These are phyloP conservation scores for Debaryomyces sp. DNA, from an alignment of 1,139 yeast genomes.

Conservation along the genomic window DNA sequence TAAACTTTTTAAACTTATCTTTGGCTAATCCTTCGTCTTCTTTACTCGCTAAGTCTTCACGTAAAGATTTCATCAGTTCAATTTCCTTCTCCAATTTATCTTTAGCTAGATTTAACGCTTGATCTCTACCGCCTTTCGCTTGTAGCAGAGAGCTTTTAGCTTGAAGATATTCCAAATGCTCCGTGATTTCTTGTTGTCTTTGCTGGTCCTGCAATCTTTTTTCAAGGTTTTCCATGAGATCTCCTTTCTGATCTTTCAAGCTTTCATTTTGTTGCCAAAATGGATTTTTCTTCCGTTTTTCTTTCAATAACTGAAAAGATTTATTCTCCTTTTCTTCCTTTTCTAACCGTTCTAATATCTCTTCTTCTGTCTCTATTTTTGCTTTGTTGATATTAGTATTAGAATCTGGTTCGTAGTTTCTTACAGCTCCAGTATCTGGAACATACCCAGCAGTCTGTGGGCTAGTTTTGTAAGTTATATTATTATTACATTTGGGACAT, in stretches of 20 bases:
- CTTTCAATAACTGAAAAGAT: slow-evolving; percentile 40
- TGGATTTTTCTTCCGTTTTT: slow-evolving; percentile 47
- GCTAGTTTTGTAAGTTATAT: slow-evolving; percentile 78
- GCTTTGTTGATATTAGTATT: slow-evolving; percentile 19
- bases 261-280: slow-evolving; percentile 42
- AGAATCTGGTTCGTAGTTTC: slow-evolving; percentile 63
- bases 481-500: slow-evolving; percentile 82
- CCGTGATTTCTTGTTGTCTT: slow-evolving; percentile 66
- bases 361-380: slow-evolving; percentile 67
- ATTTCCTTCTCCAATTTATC: slow-evolving; percentile 17
- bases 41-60: slow-evolving; percentile 18
- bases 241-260: slow-evolving; percentile 37
- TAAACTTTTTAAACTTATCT: slow-evolving; percentile 37
- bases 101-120: slow-evolving; percentile 21
- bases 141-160: slow-evolving; percentile 36
- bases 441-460: slow-evolving; percentile 83
- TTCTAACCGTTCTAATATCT: slow-evolving; percentile 68
- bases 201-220: slow-evolving; percentile 66
- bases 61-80: slow-evolving; percentile 14
- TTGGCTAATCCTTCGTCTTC: slow-evolving; percentile 37
- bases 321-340: slow-evolving; percentile 62
- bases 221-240: slow-evolving; percentile 67
- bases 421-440: slow-evolving; percentile 77
- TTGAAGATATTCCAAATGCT: slow-evolving; percentile 63
- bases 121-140: slow-evolving; percentile 33